A percentile compares a stretch with the other conserved stretches of the same genome.
phyloP scores from a whole-genome alignment of 2,329 filamentous ascomycete genomes.

The Purpureocillium takamizusanense region DNA sequence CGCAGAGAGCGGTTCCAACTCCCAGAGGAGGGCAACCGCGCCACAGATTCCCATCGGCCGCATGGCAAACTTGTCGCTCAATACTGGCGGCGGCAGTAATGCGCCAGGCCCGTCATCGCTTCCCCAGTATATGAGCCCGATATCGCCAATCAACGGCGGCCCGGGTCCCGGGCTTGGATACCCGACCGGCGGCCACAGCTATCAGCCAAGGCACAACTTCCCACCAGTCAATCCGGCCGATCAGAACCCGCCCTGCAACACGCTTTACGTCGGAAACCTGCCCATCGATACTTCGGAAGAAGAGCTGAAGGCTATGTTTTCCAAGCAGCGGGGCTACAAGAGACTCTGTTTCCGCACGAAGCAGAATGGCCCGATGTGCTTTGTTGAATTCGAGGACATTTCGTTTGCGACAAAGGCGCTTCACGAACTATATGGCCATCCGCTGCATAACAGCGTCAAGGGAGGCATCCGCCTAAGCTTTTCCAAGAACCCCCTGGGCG shows the following conservation, averaged over 20 bases:
- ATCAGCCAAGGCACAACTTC: conserved; percentile 52
- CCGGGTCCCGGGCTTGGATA: conserved; percentile 18
- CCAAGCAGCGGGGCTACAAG: conserved; percentile 90
- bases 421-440: conserved; percentile 79
- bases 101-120: conserved; percentile 42
- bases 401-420: conserved; percentile 87
- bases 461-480: conserved; percentile 93
- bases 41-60: conserved; percentile 61
- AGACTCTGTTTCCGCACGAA: conserved; percentile 91
- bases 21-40: conserved; percentile 58
- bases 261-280: conserved; percentile 93
- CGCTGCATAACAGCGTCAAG: conserved; percentile 84
- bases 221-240: conserved; percentile 90
- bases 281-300: conserved; percentile 90
- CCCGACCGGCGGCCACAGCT: conserved; percentile 39
- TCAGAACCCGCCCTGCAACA: conserved; percentile 96
- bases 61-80: conserved; percentile 63
- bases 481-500: conserved; percentile 92
- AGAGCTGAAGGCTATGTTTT: conserved; percentile 88
- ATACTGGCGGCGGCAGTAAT: conserved; percentile 38
- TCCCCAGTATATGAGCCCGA: conserved; percentile 37
- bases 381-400: conserved; percentile 94
- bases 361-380: conserved; percentile 94
- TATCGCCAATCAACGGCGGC: conserved; percentile 46
- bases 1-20: conserved; percentile 46